These are phyloP conservation scores for Aspergillus saccharolyticus DNA, from an alignment of 495 filamentous ascomycete genomes.

Conservation along the genomic window DNA sequence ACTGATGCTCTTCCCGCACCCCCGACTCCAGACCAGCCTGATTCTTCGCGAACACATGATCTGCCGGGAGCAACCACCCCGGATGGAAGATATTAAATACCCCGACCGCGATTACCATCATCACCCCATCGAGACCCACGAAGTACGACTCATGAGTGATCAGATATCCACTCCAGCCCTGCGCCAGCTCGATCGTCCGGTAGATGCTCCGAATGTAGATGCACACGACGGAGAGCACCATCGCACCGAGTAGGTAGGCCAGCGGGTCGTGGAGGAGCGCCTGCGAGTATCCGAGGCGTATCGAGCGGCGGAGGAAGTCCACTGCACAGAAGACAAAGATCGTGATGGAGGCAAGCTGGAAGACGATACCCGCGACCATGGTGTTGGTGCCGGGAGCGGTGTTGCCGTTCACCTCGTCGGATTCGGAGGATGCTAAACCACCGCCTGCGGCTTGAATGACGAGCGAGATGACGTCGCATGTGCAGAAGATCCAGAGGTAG, in stretches of 20 bases:
- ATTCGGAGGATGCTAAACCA: slow-evolving; percentile 43
- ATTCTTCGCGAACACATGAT: neutral
- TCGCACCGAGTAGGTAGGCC: slow-evolving; percentile 29
- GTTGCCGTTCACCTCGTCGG: slow-evolving; percentile 32
- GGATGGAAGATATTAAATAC: slow-evolving; percentile 48
- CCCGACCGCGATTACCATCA: slow-evolving; percentile 49
- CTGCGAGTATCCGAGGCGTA: slow-evolving; percentile 13
- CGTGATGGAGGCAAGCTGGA: slow-evolving; percentile 50
- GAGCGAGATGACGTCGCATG: slow-evolving; percentile 51
- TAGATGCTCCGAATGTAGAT: slow-evolving; percentile 54
- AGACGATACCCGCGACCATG: slow-evolving; percentile 56
- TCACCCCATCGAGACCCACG: slow-evolving; percentile 48
- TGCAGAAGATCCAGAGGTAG: slow-evolving; percentile 53
- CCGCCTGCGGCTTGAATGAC: slow-evolving; percentile 54
- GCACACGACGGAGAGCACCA: slow-evolving; percentile 34
- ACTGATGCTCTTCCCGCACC: neutral
- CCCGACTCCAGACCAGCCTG: neutral
- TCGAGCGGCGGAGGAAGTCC: slow-evolving; percentile 37
- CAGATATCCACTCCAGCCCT: slow-evolving; percentile 55
- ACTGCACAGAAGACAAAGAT: slow-evolving; percentile 41
- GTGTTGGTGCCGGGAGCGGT: slow-evolving; percentile 47
- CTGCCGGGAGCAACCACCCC: slow-evolving; percentile 31
- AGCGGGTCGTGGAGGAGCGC: neutral
- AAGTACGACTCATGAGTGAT: slow-evolving; percentile 56
- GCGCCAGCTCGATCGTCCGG: slow-evolving; percentile 51